Evolutionary conservation across 345 rosid species (phyloP).

Genomic region (Aquilaria malaccensis): DNA sequence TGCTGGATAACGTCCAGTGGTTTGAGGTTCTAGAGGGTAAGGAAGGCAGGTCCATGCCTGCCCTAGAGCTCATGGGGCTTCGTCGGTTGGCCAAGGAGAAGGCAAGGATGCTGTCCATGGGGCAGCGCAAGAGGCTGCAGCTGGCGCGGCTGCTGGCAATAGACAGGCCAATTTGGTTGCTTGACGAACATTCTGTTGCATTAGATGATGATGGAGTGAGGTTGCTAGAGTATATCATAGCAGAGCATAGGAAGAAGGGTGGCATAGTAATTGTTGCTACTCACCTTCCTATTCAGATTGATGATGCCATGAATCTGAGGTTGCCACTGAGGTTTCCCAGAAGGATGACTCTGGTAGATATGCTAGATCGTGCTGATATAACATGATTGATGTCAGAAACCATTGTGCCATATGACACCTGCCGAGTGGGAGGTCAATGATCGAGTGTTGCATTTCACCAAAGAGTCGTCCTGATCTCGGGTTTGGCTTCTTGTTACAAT

Average conservation of each 20-base stretch:
- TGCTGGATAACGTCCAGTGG: slow-evolving; percentile 78
- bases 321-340: slow-evolving; percentile 81
- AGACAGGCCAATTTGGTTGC: slow-evolving; percentile 84
- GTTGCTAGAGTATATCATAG: slow-evolving; percentile 62
- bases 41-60: slow-evolving; percentile 67
- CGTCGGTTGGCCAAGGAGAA: slow-evolving; percentile 71
- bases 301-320: slow-evolving; percentile 75
- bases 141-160: slow-evolving; percentile 77
- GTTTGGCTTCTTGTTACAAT: too few relatives aligned
- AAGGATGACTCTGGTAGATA: slow-evolving; percentile 68
- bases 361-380: slow-evolving; percentile 70
- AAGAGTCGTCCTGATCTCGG: too few relatives aligned
- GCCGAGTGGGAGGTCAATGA: too few relatives aligned
- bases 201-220: slow-evolving; percentile 76
- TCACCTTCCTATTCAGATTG: slow-evolving; percentile 75
- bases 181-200: slow-evolving; percentile 87
- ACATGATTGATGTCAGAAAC: slow-evolving; percentile 13
- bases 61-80: slow-evolving; percentile 82
- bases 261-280: slow-evolving; percentile 86
- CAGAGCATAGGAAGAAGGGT: slow-evolving; percentile 69
- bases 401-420: background rate
- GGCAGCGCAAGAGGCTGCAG: slow-evolving; percentile 83
- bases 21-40: slow-evolving; percentile 78
- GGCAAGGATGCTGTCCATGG: slow-evolving; percentile 85
- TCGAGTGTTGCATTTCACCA: too few relatives aligned